phyloP scores from a whole-genome alignment of 805 yeast species.

The Wickerhamiella vanderwaltii region DNA sequence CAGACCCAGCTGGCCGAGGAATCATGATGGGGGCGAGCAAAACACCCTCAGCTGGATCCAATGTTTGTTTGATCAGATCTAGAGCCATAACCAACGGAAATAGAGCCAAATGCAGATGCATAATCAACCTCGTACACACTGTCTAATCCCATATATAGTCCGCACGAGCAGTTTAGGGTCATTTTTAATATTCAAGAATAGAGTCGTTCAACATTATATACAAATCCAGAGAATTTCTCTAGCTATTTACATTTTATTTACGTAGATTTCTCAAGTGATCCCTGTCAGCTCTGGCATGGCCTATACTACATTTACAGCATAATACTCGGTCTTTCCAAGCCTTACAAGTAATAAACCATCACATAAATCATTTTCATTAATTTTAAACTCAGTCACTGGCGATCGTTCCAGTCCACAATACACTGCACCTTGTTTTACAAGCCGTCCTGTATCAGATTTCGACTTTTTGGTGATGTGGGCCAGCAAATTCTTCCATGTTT shows the following conservation, averaged over 20 bases:
- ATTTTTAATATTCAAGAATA: too few relatives aligned
- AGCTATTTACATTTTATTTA: too few relatives aligned
- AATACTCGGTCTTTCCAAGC: conserved; percentile 49
- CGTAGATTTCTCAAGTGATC: too few relatives aligned
- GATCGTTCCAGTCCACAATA: conserved; percentile 54
- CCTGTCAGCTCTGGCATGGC: too few relatives aligned
- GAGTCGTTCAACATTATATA: too few relatives aligned
- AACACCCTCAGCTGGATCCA: conserved; percentile 17
- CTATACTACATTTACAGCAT: conserved; percentile 13
- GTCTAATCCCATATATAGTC: too few relatives aligned
- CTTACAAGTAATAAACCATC: conserved; percentile 53
- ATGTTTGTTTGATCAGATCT: background rate
- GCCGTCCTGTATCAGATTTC: conserved; percentile 44
- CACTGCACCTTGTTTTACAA: conserved; percentile 59
- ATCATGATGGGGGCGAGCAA: conserved; percentile 19
- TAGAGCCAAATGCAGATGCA: too few relatives aligned
- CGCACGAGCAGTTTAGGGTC: too few relatives aligned
- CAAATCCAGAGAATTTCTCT: too few relatives aligned
- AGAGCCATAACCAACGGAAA: background rate
- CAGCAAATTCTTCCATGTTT: conserved; percentile 42
- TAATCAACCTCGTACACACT: too few relatives aligned
- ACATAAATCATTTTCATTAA: conserved; percentile 39
- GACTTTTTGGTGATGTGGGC: conserved; percentile 33
- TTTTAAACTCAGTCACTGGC: conserved; percentile 36
- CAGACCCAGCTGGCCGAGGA: conserved; percentile 21